Evolutionary conservation across 805 yeast species (phyloP), one percentile per base, ranked within the genome.

Genomic region (Geotrichum ghanense): DNA sequence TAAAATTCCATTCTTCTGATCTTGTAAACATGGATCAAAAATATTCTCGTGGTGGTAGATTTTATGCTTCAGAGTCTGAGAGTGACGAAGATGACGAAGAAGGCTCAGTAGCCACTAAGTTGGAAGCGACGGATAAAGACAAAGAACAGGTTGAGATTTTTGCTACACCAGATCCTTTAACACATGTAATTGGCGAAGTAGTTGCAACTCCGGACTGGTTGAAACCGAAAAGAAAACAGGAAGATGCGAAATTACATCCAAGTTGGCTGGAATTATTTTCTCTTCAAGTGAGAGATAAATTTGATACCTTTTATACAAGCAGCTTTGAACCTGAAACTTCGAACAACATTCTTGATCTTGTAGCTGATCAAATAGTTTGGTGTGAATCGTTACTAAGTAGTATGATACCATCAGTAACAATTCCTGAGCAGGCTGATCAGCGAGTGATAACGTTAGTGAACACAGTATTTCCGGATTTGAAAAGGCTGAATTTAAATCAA

Each of bases 1-100:
- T 88, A 39, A 72, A 74, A 39, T 89, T 88, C 65, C 83, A 85
- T 55, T 95, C 95, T 0, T 73, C 81, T 17, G 82, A 86, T 46
- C 79, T 78, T 48, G 74, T 76, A 42, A 78, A 75, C 48, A 79
- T 90, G 35, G 97, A 90, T 59, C 78, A 83, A 48, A 90, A 90
- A 57, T 90, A 90, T 56, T 81, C 81, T 10, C 73, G 74, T 52
- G 98, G 98, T 3, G 98, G 98, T 1, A 83, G 89, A 57, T 90
- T 84, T 59, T 88, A 79, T 58, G 85, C 83, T 12, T 52, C 62
- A 6, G 48, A 53, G 42, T 48, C 58, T 12, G 45, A 51, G n/a
- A 48, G 39, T 3, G 49, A 43, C 3, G 46, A 49, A 12, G 56
- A 49, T 22, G 56, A 47, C 14, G 54, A 48, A n/a, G 53, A 43